Evolutionary conservation across 768 basidiomycete species (phyloP).

Genomic region (Mycena haematopus): DNA sequence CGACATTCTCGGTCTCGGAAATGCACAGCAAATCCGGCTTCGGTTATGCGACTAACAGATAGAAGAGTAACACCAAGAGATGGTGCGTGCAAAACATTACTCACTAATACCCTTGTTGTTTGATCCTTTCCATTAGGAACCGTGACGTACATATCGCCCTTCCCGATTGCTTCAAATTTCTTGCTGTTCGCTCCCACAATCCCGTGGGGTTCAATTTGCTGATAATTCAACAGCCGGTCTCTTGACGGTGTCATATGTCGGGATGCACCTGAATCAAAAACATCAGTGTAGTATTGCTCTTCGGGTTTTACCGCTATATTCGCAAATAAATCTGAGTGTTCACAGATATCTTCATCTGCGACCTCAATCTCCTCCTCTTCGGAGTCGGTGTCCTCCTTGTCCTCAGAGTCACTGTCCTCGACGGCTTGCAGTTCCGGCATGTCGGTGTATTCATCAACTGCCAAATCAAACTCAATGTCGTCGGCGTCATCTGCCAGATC

Average conservation of each 20-base stretch:
- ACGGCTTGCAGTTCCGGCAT: not conserved
- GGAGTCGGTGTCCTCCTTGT: not conserved
- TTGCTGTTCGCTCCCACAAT: not conserved
- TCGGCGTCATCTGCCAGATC: not conserved
- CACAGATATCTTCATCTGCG: not conserved
- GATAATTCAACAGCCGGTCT: not conserved
- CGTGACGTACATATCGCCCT: not conserved
- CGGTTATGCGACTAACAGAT: too few relatives aligned
- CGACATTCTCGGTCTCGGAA: not conserved
- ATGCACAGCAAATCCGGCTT: not conserved
- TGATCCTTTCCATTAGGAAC: too few relatives aligned
- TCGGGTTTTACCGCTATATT: not conserved
- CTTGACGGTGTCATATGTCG: not conserved
- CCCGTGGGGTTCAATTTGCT: not conserved
- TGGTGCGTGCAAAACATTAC: too few relatives aligned
- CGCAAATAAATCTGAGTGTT: too few relatives aligned
- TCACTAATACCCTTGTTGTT: too few relatives aligned
- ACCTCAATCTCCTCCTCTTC: too few relatives aligned
- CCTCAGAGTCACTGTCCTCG: not conserved
- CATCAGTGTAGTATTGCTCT: not conserved
- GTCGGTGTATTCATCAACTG: not conserved
- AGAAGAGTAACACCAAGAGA: too few relatives aligned
- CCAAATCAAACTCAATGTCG: not conserved
- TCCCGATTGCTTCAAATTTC: not conserved
- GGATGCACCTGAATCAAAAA: not conserved